Percentiles rank a stretch among this genome's conserved stretches.
Conservation (phyloP, 108 stramenopile species). For the Nannochloropsis salina region DNA sequence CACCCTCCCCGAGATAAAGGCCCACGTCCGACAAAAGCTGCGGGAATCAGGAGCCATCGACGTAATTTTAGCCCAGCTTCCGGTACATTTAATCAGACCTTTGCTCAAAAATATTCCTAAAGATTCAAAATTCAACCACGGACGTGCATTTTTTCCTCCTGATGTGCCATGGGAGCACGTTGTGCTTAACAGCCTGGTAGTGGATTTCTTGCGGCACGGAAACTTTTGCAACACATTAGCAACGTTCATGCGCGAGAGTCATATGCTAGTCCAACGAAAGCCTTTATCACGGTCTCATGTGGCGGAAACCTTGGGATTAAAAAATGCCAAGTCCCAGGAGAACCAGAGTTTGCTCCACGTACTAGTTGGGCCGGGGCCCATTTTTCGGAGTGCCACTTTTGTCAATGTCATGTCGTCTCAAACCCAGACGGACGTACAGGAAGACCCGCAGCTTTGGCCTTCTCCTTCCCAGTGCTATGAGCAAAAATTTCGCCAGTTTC, state of each 20-base stretch:
- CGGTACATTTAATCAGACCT: neutral
- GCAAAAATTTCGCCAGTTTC: neutral
- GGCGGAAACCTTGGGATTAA: neutral
- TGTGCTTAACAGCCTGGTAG: neutral
- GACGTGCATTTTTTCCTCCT: neutral
- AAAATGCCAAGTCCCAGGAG: neutral
- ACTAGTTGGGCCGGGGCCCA: neutral
- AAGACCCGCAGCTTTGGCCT: neutral
- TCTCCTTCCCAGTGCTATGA: neutral
- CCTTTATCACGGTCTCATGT: neutral
- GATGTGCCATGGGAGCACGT: neutral
- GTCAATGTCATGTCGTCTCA: neutral
- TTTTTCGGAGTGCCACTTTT: neutral
- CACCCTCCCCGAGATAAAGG: neutral
- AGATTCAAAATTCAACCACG: neutral
- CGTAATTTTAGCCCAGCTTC: neutral
- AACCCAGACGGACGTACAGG: neutral
- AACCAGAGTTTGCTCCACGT: neutral
- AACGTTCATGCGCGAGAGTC: constrained; percentile 7
- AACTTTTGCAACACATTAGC: neutral
- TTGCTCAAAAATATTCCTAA: neutral
- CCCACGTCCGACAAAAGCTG: neutral
- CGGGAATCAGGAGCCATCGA: neutral
- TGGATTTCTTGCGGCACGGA: constrained; percentile 13
- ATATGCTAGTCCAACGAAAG: neutral